A percentile compares a stretch with the other conserved stretches of the same genome.
These are phyloP conservation scores for Blastobotrys chiropterorum DNA, from an alignment of 805 yeast genomes.

Conservation along the genomic window DNA sequence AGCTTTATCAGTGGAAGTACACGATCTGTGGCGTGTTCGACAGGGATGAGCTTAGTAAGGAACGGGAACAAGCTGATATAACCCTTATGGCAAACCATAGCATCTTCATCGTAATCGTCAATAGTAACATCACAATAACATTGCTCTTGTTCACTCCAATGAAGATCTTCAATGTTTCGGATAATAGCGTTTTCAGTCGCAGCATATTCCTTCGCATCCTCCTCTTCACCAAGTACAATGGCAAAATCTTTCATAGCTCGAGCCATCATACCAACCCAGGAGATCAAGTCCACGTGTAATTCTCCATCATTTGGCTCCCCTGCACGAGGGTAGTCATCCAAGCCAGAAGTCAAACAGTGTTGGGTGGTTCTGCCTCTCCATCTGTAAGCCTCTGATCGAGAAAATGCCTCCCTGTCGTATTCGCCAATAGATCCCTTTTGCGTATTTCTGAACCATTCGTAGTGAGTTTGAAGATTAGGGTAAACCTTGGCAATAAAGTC, in stretches of 20 bases:
- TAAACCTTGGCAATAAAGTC: conserved; percentile 52
- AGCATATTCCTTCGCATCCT: conserved; percentile 52
- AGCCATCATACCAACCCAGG: conserved; percentile 95
- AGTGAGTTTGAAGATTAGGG: conserved; percentile 71
- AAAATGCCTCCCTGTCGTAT: conserved; percentile 52
- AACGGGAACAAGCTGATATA: conserved; percentile 85
- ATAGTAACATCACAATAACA: conserved; percentile 81
- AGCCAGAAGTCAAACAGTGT: conserved; percentile 86
- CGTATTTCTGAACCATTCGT: conserved; percentile 75
- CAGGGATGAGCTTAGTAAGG: conserved; percentile 53
- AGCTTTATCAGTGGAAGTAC: conserved; percentile 42
- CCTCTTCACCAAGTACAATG: conserved; percentile 46
- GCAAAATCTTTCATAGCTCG: conserved; percentile 74
- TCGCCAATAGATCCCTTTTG: conserved; percentile 72
- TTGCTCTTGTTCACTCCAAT: conserved; percentile 66
- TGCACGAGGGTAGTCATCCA: conserved; percentile 93
- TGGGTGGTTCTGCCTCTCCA: conserved; percentile 89
- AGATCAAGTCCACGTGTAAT: conserved; percentile 77
- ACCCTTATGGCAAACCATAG: conserved; percentile 79
- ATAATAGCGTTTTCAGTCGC: conserved; percentile 50
- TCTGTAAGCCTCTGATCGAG: conserved; percentile 62
- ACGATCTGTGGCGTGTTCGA: background rate
- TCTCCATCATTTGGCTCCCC: conserved; percentile 79
- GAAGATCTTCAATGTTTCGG: conserved; percentile 61
- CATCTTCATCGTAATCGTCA: conserved; percentile 61